phyloP scores from a whole-genome alignment of 495 filamentous ascomycete species.

The Talaromyces ruber region DNA sequence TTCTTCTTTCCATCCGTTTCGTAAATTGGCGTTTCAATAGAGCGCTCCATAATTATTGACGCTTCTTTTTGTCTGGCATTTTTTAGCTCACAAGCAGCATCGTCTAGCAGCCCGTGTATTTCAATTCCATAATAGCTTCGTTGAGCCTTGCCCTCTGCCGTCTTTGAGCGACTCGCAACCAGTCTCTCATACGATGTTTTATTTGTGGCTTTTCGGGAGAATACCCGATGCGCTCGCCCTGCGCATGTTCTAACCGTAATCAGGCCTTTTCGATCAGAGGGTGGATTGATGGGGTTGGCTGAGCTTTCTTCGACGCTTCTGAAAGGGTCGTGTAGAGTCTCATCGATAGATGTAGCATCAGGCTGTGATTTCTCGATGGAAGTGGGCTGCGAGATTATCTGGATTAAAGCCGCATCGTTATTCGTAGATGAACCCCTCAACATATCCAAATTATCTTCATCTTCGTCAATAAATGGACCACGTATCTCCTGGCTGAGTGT shows the following conservation, averaged over 20 bases:
- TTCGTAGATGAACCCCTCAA: constrained; percentile 27
- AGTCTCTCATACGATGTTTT: constrained; percentile 57
- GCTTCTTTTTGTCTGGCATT: constrained; percentile 22
- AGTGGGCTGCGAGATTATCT: neutral
- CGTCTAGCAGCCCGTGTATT: constrained; percentile 72
- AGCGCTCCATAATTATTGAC: constrained; percentile 17
- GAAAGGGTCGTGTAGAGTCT: neutral
- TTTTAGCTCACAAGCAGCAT: constrained; percentile 40
- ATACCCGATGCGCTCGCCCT: constrained; percentile 51
- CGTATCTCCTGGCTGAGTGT: neutral
- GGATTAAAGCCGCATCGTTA: constrained; percentile 8
- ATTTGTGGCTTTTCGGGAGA: constrained; percentile 35
- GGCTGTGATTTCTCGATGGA: neutral
- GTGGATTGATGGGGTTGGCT: neutral
- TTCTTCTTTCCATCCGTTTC: constrained; percentile 21
- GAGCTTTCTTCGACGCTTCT: neutral
- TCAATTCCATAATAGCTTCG: constrained; percentile 87
- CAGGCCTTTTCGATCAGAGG: neutral
- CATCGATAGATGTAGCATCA: neutral
- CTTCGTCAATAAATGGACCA: constrained; percentile 15
- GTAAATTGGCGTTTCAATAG: constrained; percentile 30
- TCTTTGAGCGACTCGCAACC: constrained; percentile 59
- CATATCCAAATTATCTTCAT: constrained; percentile 26
- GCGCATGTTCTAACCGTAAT: constrained; percentile 52
- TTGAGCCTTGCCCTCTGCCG: constrained; percentile 61